Base-by-base conservation (phyloP, 1,284 basidiomycete genomes). In the Ustilago crameri region DNA sequence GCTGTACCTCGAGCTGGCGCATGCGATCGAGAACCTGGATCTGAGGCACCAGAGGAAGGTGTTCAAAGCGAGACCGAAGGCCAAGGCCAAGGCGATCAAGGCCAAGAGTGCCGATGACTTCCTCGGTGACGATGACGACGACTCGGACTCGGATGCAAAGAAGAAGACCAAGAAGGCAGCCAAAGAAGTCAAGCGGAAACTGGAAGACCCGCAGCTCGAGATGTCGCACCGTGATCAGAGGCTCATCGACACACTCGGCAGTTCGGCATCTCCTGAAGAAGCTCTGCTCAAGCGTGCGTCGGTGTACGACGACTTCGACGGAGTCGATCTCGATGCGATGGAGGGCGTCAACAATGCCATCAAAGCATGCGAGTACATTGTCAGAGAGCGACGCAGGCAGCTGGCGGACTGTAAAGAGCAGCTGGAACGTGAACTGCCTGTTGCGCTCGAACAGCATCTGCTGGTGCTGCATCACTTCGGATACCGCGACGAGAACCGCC, bases 1-100 rank as follows among this genome's bases (percentile, higher is more conserved):
- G 0, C 93, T 96, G 65, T 97, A 97, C 82, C 87, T 96, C 35
- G 94, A 97, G 82, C 87, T 97, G n/a, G 93, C 95, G 78, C 94
- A 97, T 77, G 92, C 95, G 79, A 86, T 97, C 24, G 91, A 91
- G 49, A 91, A 92, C 15, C 85, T 94, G 22, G 93, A 94, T 69
- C 92, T 93, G 89, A 55, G 75, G 3, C 71, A 91, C 62, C 59
- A 72, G 77, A 74, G 81, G 22, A 66, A 59, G 24, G 53, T 63
- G 12, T 69, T 74, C 65, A 64, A 69, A 27, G 67, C 58, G 9
- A 46, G 52, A 14, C 43, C 62, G 2, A 70, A 66, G 20, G 53
- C 63, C 30, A 58, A 57, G 35, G 44, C 61, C 0, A 62, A 62
- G 51, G 32, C 43, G 35, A 35, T 34, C 20, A 46, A 50, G 8